Evolutionary conservation across 2,329 filamentous ascomycete species (phyloP).

Genomic region (Neonectria faginata): DNA sequence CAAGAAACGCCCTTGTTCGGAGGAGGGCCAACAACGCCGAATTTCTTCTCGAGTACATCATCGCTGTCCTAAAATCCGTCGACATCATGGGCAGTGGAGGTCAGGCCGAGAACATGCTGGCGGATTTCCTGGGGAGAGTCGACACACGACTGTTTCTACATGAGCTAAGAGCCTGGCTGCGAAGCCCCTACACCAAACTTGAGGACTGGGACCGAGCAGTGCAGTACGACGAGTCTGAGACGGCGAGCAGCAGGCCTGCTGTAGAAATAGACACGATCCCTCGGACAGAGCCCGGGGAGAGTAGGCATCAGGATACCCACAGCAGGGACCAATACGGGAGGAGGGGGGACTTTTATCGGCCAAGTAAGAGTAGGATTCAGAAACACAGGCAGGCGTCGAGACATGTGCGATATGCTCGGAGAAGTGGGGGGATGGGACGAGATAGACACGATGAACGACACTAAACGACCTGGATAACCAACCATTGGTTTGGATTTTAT

Average conservation of each 20-base stretch:
- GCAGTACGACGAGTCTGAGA: conserved; percentile 67
- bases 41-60: conserved; percentile 86
- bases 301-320: conserved; percentile 5
- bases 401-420: conserved; percentile 35
- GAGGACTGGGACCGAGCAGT: conserved; percentile 84
- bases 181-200: conserved; percentile 80
- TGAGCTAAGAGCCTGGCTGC: conserved; percentile 84
- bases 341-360: conserved; percentile 47
- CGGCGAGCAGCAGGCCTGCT: conserved; percentile 2
- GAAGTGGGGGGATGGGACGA: conserved; percentile 5
- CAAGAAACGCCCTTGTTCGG: conserved; percentile 35
- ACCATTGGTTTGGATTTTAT: conserved; percentile 27
- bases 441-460: conserved; percentile 6
- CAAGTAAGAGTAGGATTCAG: conserved; percentile 22
- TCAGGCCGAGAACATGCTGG: conserved; percentile 81
- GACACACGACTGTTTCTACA: conserved; percentile 84
- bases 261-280: neutral
- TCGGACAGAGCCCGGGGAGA: conserved; percentile 6
- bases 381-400: conserved; percentile 23
- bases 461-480: neutral
- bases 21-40: conserved; percentile 76
- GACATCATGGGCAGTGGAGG: conserved; percentile 84
- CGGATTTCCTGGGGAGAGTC: conserved; percentile 80
- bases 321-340: neutral
- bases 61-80: conserved; percentile 84